phyloP scores from a whole-genome alignment of 2,329 filamentous ascomycete genomes.

The Chlorencoelia australis region DNA sequence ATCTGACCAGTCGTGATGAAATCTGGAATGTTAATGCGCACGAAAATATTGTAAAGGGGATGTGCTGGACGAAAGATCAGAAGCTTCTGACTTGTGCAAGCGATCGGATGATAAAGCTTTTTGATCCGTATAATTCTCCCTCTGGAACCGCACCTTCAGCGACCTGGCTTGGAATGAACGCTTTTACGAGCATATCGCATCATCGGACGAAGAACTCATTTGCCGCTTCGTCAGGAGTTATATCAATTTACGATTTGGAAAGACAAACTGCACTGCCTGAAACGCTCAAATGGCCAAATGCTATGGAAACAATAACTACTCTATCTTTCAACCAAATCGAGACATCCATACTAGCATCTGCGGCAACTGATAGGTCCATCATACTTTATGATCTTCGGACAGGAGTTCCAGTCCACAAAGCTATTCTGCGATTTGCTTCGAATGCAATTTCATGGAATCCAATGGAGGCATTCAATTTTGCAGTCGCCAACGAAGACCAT shows the following conservation, averaged over 20 bases:
- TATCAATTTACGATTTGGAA: slow-evolving; percentile 83
- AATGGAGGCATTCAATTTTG: slow-evolving; percentile 94
- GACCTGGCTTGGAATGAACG: slow-evolving; percentile 73
- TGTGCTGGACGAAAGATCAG: slow-evolving; percentile 79
- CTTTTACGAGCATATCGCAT: slow-evolving; percentile 76
- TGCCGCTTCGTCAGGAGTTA: slow-evolving; percentile 65
- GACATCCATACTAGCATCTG: slow-evolving; percentile 79
- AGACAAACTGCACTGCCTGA: slow-evolving; percentile 73
- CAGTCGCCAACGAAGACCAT: slow-evolving; percentile 81
- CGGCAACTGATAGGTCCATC: slow-evolving; percentile 74
- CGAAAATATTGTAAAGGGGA: slow-evolving; percentile 84
- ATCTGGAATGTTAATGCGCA: slow-evolving; percentile 74
- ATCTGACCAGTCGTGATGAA: slow-evolving; percentile 62
- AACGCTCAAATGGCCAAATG: slow-evolving; percentile 76
- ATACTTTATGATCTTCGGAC: slow-evolving; percentile 91
- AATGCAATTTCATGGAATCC: slow-evolving; percentile 90
- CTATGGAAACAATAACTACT: slow-evolving; percentile 80
- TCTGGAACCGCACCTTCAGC: slow-evolving; percentile 61
- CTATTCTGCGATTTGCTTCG: slow-evolving; percentile 69
- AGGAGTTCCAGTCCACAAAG: slow-evolving; percentile 69
- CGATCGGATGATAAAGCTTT: slow-evolving; percentile 82
- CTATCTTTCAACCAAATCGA: slow-evolving; percentile 90
- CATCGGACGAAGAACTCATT: slow-evolving; percentile 73
- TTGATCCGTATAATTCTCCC: slow-evolving; percentile 72
- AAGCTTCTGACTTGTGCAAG: slow-evolving; percentile 80